These are phyloP conservation scores for Hypoxylon sp. DNA, from an alignment of 2,329 filamentous ascomycete species.

Conservation along the genomic window DNA sequence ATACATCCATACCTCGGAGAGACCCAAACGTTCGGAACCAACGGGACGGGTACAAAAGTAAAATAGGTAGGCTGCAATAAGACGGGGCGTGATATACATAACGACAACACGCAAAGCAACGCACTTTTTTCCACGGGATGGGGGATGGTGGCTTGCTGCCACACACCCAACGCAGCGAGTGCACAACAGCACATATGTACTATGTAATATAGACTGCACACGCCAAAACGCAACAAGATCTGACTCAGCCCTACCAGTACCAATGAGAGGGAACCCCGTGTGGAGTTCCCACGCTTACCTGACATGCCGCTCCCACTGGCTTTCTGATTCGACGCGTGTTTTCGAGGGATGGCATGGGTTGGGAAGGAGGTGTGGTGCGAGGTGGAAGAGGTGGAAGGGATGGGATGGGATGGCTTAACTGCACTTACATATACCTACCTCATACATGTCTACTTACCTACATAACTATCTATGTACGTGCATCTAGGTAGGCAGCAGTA, in stretches of 20 bases:
- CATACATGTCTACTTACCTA: constrained; percentile 1
- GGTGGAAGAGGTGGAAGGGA: background rate
- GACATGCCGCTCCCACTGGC: background rate
- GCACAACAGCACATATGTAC: no score
- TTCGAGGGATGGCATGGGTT: constrained; percentile 1
- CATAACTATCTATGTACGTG: background rate
- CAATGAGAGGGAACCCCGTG: constrained; percentile 35
- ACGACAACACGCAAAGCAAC: constrained; percentile 1
- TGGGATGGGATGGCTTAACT: background rate
- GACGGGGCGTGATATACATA: constrained; percentile 12
- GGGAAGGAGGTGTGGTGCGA: background rate
- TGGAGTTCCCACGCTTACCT: constrained; percentile 13
- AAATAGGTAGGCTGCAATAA: constrained; percentile 12
- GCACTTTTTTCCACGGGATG: constrained; percentile 6
- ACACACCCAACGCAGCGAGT: no score
- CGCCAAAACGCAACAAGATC: no score
- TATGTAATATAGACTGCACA: background rate
- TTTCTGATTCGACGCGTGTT: constrained; percentile 13
- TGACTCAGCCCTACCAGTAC: constrained; percentile 45
- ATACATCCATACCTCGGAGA: background rate
- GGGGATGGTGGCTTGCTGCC: background rate
- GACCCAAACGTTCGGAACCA: constrained; percentile 37
- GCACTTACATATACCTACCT: background rate
- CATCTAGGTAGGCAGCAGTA: no score
- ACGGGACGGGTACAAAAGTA: constrained; percentile 29